These are phyloP conservation scores for Fusarium lyarnte DNA, from an alignment of 2,329 filamentous ascomycete genomes.

Conservation along the genomic window DNA sequence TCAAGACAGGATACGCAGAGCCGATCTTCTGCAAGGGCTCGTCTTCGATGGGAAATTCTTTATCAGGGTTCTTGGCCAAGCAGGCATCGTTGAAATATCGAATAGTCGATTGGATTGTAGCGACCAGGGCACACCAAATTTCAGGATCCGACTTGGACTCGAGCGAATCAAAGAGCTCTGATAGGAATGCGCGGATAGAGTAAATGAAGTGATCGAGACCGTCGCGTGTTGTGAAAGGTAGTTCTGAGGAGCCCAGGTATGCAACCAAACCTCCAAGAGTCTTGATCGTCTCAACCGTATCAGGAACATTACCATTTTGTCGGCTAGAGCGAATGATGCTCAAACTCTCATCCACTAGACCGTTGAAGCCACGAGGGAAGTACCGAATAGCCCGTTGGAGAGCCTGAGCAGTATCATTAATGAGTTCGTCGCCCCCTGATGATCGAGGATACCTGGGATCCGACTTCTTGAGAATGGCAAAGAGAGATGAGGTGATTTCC, in stretches of 20 bases:
- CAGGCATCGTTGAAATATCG: constrained; percentile 56
- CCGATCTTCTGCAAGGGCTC: constrained; percentile 39
- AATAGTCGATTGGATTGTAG: constrained; percentile 49
- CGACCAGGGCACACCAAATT: constrained; percentile 52
- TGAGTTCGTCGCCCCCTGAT: constrained; percentile 47
- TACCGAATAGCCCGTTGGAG: constrained; percentile 52
- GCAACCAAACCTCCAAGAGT: constrained; percentile 56
- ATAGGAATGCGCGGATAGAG: constrained; percentile 49
- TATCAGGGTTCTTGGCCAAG: constrained; percentile 35
- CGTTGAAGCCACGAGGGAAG: constrained; percentile 49
- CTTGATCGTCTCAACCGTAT: constrained; percentile 45
- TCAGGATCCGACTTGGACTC: constrained; percentile 44
- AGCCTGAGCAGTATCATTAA: constrained; percentile 54
- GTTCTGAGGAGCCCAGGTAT: constrained; percentile 59
- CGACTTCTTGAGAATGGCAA: constrained; percentile 43
- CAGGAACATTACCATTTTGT: constrained; percentile 19
- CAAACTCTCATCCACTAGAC: constrained; percentile 46
- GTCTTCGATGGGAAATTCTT: constrained; percentile 26
- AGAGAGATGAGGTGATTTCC: constrained; percentile 52
- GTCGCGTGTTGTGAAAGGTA: constrained; percentile 41
- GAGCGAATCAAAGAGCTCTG: constrained; percentile 51
- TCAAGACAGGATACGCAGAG: constrained; percentile 45
- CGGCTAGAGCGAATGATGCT: constrained; percentile 41
- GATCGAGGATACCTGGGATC: constrained; percentile 33
- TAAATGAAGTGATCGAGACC: constrained; percentile 54